Base-by-base conservation (phyloP, 129 eudicot species). In the Arctium minus region DNA sequence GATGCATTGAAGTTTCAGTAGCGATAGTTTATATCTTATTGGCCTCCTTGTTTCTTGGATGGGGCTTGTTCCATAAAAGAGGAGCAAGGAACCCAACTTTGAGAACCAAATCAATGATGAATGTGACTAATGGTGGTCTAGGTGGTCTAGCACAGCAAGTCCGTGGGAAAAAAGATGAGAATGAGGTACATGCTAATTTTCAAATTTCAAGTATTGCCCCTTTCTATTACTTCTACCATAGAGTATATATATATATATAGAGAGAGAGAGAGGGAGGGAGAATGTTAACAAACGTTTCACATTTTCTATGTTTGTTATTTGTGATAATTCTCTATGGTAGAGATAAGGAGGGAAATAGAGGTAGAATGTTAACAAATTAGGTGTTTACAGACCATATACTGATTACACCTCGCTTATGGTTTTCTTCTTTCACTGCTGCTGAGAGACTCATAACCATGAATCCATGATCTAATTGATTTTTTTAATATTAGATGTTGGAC, bases 1-100 rank as follows among this genome's bases (percentile, higher is more conserved):
- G 86, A 90, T 96, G 99, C 85, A 74, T 92, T 81, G 99, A 96
- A 82, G 86, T 96, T 76, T 85, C 95, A 42, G 78, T 92, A 71
- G 89, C 98, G 72, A 62, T 92, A 36, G 80, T 89, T 72, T 96
- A 93, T 79, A 89, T 93, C 53, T 42, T 92, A 76, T 77, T 90
- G 75, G 95, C 91, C 64, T 96, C 97, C 68, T 56, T 90, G 68
- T 90, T 96, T 93, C 94, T 96, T 67, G 97, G 98, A 50, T 96
- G 99, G 99, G 98, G 97, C 22, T 84, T 91, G 62, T 37, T 80
- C 80, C 89, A 89, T 81, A 89, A 79, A 86, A 96, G 90, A 84
- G 77, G 87, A 78, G 83, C 85, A 82, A 84, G 74, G 70, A 89
- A 84, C 79, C 88, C 92, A 18, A 73, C 56, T 79, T 86, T 90